A percentile compares a stretch with the other conserved stretches of the same genome.
Evolutionary conservation across 371 early-diverging fungal genomes (phyloP).

Genomic region (Mortierella sp.): DNA sequence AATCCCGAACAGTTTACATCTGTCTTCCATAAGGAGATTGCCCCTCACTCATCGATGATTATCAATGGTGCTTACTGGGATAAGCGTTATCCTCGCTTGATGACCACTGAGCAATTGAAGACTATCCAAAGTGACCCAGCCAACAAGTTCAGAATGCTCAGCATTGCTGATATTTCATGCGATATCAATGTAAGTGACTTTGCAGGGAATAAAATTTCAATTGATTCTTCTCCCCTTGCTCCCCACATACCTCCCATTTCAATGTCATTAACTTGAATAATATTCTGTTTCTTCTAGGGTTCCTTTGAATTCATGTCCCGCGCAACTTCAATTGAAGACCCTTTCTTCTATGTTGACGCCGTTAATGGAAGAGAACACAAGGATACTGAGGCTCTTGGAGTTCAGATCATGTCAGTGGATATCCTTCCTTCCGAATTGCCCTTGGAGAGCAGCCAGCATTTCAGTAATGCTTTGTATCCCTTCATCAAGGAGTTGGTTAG

Average conservation of each 20-base stretch:
- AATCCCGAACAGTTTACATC: constrained; percentile 88
- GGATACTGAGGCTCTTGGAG: constrained; percentile 83
- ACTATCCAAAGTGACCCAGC: constrained; percentile 74
- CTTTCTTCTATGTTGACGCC: constrained; percentile 94
- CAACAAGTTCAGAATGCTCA: constrained; percentile 79
- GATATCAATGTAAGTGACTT: constrained; percentile 83
- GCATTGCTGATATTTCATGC: constrained; percentile 94
- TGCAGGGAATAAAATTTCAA: neutral
- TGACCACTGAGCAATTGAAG: constrained; percentile 84
- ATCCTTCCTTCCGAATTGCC: constrained; percentile 97
- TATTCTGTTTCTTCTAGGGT: constrained; percentile 64
- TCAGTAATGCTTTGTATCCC: constrained; percentile 88
- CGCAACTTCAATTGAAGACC: constrained; percentile 89
- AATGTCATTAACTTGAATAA: neutral
- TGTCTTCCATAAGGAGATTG: constrained; percentile 90
- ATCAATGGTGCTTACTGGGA: constrained; percentile 98
- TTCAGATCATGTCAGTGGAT: constrained; percentile 96
- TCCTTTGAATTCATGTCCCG: constrained; percentile 94
- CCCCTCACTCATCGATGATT: constrained; percentile 91
- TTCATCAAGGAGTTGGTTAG: constrained; percentile 84
- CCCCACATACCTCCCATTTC: neutral
- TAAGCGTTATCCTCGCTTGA: constrained; percentile 84
- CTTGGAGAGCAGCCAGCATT: constrained; percentile 92
- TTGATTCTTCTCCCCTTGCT: constrained; percentile 1
- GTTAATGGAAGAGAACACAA: constrained; percentile 77